Percentiles rank a stretch among this genome's conserved stretches.
These are phyloP conservation scores for Fusarium nanum DNA, from an alignment of 2,329 filamentous ascomycete genomes.

Conservation along the genomic window DNA sequence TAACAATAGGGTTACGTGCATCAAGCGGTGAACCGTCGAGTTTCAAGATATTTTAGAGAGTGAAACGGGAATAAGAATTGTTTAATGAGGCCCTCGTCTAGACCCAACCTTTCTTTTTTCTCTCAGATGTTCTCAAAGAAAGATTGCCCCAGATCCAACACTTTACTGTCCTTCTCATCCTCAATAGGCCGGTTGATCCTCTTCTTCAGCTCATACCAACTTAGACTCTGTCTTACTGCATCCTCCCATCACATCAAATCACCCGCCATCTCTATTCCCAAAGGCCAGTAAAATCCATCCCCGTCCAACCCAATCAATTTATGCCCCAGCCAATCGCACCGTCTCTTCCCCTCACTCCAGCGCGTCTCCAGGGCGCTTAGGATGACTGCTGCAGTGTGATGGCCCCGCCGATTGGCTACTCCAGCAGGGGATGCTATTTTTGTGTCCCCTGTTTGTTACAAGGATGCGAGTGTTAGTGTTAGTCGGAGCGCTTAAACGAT, in stretches of 20 bases:
- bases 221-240: slow-evolving; percentile 15
- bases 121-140: not conserved
- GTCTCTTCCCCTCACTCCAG: slow-evolving; percentile 26
- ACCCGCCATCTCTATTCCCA: slow-evolving; percentile 12
- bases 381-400: slow-evolving; percentile 49
- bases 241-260: slow-evolving; percentile 31
- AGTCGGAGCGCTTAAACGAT: slow-evolving; percentile 39
- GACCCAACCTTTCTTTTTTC: not conserved
- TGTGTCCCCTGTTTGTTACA: slow-evolving; percentile 1
- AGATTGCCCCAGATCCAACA: not conserved
- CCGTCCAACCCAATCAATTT: slow-evolving; percentile 23
- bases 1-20: slow-evolving; percentile 24
- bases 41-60: not conserved
- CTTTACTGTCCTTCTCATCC: not conserved
- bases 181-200: slow-evolving; percentile 2
- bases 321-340: slow-evolving; percentile 9
- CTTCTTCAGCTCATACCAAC: slow-evolving; percentile 12
- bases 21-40: slow-evolving; percentile 30
- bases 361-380: slow-evolving; percentile 43
- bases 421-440: slow-evolving; percentile 35
- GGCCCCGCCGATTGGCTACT: slow-evolving; percentile 45
- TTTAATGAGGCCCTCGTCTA: not conserved
- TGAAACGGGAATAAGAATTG: slow-evolving; percentile 12
- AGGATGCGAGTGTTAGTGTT: slow-evolving; percentile 10
- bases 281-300: slow-evolving; percentile 26